phyloP scores from a whole-genome alignment of 768 basidiomycete genomes.

The Lactifluus piperatus region DNA sequence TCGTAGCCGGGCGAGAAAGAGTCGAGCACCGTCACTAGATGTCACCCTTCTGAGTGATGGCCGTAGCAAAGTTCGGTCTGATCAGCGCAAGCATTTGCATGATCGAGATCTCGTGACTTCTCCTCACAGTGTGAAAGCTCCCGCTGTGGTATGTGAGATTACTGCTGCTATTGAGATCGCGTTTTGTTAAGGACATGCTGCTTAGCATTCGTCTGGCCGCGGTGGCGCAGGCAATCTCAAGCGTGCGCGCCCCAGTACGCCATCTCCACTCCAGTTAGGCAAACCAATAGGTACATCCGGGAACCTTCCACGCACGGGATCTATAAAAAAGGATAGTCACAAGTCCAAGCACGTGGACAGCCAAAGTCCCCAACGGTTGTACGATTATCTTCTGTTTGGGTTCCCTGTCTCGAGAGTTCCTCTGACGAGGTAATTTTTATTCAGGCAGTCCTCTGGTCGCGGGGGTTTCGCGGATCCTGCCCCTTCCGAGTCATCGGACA shows the following conservation, averaged over 20 bases:
- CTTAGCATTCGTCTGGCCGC: constrained; percentile 45
- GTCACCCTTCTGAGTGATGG: constrained; percentile 13
- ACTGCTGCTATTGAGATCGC: not conserved
- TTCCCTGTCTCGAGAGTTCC: not conserved
- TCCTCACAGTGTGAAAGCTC: not conserved
- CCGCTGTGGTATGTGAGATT: not conserved
- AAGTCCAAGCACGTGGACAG: constrained; percentile 30
- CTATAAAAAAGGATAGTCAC: constrained; percentile 19
- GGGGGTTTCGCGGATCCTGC: constrained; percentile 60
- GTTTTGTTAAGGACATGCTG: not conserved
- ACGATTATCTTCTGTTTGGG: constrained; percentile 21
- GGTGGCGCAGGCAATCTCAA: constrained; percentile 58
- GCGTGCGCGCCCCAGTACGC: not conserved
- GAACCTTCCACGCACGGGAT: constrained; percentile 36
- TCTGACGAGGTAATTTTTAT: constrained; percentile 6
- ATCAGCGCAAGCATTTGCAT: constrained; percentile 17
- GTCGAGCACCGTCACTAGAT: constrained; percentile 68
- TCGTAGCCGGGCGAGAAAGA: constrained; percentile 79
- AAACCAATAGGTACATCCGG: constrained; percentile 47
- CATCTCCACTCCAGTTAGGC: constrained; percentile 40
- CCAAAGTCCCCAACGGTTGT: constrained; percentile 30
- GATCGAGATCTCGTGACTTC: constrained; percentile 25
- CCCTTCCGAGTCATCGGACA: constrained; percentile 15
- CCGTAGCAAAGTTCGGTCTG: not conserved
- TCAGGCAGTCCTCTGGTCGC: constrained; percentile 54